A percentile compares a stretch with the other conserved stretches of the same genome.
phyloP scores from a whole-genome alignment of 2,329 filamentous ascomycete species.

The Tolypocladium paradoxum region DNA sequence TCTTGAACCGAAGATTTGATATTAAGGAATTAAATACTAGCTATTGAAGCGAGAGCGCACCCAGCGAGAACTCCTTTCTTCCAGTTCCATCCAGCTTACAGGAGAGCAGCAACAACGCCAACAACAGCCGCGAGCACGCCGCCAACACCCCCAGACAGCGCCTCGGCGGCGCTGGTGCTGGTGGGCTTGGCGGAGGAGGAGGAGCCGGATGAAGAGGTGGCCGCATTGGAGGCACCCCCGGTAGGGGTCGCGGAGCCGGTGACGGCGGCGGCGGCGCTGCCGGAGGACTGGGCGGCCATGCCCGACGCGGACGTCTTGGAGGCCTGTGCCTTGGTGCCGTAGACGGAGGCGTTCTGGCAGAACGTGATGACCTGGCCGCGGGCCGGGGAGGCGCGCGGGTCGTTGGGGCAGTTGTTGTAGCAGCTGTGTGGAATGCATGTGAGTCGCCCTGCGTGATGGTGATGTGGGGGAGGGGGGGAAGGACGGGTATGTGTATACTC shows the following conservation, averaged over 20 bases:
- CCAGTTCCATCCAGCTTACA: constrained; percentile 12
- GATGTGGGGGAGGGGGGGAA: background rate
- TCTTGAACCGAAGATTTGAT: background rate
- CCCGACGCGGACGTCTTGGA: constrained; percentile 10
- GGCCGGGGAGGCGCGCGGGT: constrained; percentile 24
- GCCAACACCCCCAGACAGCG: constrained; percentile 20
- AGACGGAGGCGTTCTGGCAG: constrained; percentile 35
- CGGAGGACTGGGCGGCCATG: constrained; percentile 11
- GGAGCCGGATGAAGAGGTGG: no score
- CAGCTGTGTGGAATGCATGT: constrained; percentile 24
- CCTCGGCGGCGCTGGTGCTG: constrained; percentile 13
- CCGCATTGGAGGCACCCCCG: constrained; percentile 6
- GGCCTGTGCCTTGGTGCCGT: constrained; percentile 22
- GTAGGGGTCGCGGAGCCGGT: constrained; percentile 9
- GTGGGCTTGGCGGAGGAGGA: constrained; percentile 10
- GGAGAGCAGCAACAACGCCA: constrained; percentile 24
- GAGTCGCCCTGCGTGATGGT: background rate
- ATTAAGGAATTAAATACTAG: background rate
- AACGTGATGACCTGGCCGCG: constrained; percentile 28
- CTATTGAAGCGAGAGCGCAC: background rate
- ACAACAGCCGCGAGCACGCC: constrained; percentile 25
- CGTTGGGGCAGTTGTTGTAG: constrained; percentile 47
- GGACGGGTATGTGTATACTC: no score
- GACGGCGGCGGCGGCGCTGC: constrained; percentile 10
- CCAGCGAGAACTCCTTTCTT: background rate